Evolutionary conservation across 352 stramenopile genomes (phyloP).

Genomic region (Pythium utonaiense): DNA sequence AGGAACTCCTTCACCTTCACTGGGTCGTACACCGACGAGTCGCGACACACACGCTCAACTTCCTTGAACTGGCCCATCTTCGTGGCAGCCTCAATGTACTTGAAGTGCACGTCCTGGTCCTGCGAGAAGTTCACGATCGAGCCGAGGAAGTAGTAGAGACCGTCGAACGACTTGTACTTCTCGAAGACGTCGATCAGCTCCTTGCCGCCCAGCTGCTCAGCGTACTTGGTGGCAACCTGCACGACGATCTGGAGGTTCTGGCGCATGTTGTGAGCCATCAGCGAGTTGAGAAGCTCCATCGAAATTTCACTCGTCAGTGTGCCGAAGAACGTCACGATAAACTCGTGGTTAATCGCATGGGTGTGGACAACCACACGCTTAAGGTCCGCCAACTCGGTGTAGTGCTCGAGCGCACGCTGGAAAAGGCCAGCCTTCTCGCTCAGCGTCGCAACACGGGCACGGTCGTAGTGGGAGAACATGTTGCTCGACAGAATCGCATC

Average conservation of each 20-base stretch:
- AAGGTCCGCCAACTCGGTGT: constrained; percentile 97
- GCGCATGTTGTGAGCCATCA: constrained; percentile 96
- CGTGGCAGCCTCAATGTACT: constrained; percentile 99
- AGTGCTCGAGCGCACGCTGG: constrained; percentile 98
- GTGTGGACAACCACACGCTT: constrained; percentile 94
- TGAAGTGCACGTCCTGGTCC: constrained; percentile 98
- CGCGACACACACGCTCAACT: constrained; percentile 98
- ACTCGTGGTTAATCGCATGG: constrained; percentile 94
- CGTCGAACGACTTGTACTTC: constrained; percentile 98
- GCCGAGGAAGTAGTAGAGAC: constrained; percentile 98
- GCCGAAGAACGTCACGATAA: constrained; percentile 99
- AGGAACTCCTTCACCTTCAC: constrained; percentile 99
- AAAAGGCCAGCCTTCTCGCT: constrained; percentile 98
- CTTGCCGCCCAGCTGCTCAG: constrained; percentile 90
- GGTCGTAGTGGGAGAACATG: constrained; percentile 99
- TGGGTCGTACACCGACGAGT: constrained; percentile 99
- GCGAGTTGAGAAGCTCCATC: constrained; percentile 98
- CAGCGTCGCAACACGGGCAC: constrained; percentile 95
- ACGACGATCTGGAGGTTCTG: constrained; percentile 99
- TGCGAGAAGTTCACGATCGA: constrained; percentile 99
- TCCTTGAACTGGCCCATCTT: constrained; percentile 99
- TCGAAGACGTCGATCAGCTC: constrained; percentile 99
- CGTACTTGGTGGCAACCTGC: constrained; percentile 95
- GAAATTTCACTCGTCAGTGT: constrained; percentile 97
- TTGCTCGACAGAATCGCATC: constrained; percentile 99